Evolutionary conservation across 495 filamentous ascomycete genomes (phyloP), one percentile per base, ranked within the genome.

Genomic region (Hyaloscypha finlandica): DNA sequence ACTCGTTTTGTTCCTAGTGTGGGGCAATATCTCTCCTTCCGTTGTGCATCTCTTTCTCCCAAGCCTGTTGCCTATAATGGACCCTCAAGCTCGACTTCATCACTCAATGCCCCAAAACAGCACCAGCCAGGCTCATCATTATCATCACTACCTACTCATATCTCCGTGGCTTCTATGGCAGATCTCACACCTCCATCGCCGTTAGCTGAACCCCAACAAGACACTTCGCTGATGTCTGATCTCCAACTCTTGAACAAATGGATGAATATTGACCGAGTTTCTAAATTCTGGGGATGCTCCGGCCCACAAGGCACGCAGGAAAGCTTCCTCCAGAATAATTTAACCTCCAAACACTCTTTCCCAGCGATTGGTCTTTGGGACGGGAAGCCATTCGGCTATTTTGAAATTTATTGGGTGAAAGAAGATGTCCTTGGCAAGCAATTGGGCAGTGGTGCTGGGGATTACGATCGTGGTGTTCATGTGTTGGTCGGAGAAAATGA

Each of bases 321-420:
- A 73, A 71, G 73, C 8, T 93, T 97, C 69, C 81, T 99, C 6
- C 74, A 82, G 2, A 76, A 78, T 19, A 88, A 84, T 19, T 76
- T 98, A 51, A 83, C 81, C 12, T 85, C 80, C 33, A 81, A 80
- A 11, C 90, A 97, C 76, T 92, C 86, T 59, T 97, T 97, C 79
- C 96, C 95, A 0, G 91, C 89, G 2, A 94, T 99, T 69, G 95
- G 92, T 35, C 88, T 90, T 79, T 99, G 94, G 93, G 92, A 96
- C 61, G 94, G 92, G 3, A 90, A 94, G 65, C 95, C 95, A 0
- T 99, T 98, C 77, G 95, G 95, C 0, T 99, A 96, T 71, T 97
- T 99, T 73, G 96, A 99, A 80, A 85, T 99, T 48, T 99, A 99
- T 79, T 99, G 96, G 96, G 94, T 95, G 2, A 97, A 97, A 71